Conservation (phyloP, 176 grass and related monocot species). For the Ananas comosus region DNA sequence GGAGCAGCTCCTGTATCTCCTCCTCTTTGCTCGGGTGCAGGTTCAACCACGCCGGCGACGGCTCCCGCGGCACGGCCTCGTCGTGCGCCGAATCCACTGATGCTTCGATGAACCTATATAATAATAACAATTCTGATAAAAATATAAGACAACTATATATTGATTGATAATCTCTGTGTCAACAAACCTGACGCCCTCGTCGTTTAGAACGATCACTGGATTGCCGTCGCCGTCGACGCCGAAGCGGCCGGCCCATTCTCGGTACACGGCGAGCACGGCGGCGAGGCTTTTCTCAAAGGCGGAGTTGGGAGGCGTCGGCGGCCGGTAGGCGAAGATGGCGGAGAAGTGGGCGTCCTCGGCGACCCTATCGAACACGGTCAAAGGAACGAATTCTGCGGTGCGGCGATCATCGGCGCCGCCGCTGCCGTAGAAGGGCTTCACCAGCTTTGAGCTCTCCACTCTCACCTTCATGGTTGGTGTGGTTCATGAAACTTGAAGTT, state of each 20-base stretch:
- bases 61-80: slow-evolving; percentile 21
- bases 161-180: too few species aligned
- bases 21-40: slow-evolving; percentile 29
- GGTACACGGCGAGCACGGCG: slow-evolving; percentile 22
- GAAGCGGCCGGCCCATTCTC: slow-evolving; percentile 39
- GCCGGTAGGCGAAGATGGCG: slow-evolving; percentile 47
- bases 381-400: slow-evolving; percentile 14
- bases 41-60: slow-evolving; percentile 20
- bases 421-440: slow-evolving; percentile 36
- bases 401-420: neutral
- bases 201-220: slow-evolving; percentile 30
- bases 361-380: slow-evolving; percentile 49
- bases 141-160: too few species aligned
- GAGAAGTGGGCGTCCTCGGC: slow-evolving; percentile 44
- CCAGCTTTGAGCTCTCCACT: slow-evolving; percentile 37
- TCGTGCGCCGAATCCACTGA: slow-evolving; percentile 16
- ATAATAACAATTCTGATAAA: too few species aligned
- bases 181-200: slow-evolving; percentile 9
- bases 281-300: slow-evolving; percentile 37
- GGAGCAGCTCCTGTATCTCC: slow-evolving; percentile 32
- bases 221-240: slow-evolving; percentile 1
- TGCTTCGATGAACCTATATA: slow-evolving; percentile 33
- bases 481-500: too few species aligned
- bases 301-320: slow-evolving; percentile 32
- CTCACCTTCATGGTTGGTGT: slow-evolving; percentile 43